Percentiles rank a stretch among this genome's conserved stretches.
phyloP scores from a whole-genome alignment of 352 stramenopile species.

The Elongisporangium prolatum region DNA sequence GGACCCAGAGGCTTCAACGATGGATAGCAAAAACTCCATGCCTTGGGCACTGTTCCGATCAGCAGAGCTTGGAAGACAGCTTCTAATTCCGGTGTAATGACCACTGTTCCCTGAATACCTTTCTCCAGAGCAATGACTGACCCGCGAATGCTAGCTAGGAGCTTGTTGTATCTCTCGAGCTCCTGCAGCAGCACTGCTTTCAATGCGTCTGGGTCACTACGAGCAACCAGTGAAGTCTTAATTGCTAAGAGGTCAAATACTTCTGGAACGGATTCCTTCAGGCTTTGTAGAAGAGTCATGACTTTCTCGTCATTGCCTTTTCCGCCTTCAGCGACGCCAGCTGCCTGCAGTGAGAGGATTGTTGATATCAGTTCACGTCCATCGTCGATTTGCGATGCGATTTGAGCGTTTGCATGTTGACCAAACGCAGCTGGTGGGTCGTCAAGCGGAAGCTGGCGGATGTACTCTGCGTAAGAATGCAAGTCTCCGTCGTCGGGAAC shows the following conservation, averaged over 20 bases:
- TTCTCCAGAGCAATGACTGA: constrained; percentile 87
- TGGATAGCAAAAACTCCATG: constrained; percentile 93
- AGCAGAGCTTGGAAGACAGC: constrained; percentile 90
- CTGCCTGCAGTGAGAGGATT: constrained; percentile 88
- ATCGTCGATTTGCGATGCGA: constrained; percentile 93
- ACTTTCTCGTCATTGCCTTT: constrained; percentile 90
- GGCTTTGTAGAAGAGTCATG: constrained; percentile 64
- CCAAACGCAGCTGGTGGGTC: constrained; percentile 92
- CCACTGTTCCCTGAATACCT: constrained; percentile 90
- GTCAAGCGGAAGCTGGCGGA: constrained; percentile 85
- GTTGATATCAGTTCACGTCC: constrained; percentile 85
- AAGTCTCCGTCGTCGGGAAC: constrained; percentile 92
- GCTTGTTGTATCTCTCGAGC: constrained; percentile 92
- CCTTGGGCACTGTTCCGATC: constrained; percentile 80
- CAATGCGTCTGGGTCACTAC: constrained; percentile 87
- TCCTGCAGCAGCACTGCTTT: constrained; percentile 96
- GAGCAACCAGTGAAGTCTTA: constrained; percentile 54
- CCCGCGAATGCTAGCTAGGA: constrained; percentile 72
- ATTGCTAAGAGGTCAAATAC: constrained; percentile 86
- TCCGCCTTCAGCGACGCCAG: constrained; percentile 74
- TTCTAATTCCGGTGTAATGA: constrained; percentile 95
- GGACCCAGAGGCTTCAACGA: constrained; percentile 91
- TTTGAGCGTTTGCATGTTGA: constrained; percentile 95
- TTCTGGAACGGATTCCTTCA: constrained; percentile 87
- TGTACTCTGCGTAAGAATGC: constrained; percentile 86